These are phyloP conservation scores for Candida takata DNA, from an alignment of 805 yeast genomes.

Conservation along the genomic window DNA sequence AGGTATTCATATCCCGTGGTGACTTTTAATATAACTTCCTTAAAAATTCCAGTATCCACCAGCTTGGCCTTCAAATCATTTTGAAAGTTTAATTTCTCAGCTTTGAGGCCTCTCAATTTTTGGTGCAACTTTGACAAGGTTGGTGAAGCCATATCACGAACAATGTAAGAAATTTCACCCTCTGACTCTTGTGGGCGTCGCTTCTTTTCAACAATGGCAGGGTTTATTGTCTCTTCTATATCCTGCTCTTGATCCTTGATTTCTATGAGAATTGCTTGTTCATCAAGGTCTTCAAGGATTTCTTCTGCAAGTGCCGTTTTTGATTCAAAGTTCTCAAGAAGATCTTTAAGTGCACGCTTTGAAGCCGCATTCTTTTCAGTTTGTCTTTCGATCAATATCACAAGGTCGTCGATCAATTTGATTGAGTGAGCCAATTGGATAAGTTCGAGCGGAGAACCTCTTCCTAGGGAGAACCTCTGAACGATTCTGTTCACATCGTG, in stretches of 20 bases:
- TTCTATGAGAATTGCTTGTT: slow-evolving; percentile 24
- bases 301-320: slow-evolving; percentile 35
- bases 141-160: slow-evolving; percentile 7
- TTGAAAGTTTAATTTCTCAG: slow-evolving; percentile 4
- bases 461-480: slow-evolving; percentile 47
- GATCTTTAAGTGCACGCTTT: slow-evolving; percentile 19
- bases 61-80: slow-evolving; percentile 11
- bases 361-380: slow-evolving; percentile 22
- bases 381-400: slow-evolving; percentile 14
- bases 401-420: slow-evolving; percentile 27
- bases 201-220: slow-evolving; percentile 9
- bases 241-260: slow-evolving; percentile 20
- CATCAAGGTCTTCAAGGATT: slow-evolving; percentile 37
- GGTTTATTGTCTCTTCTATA: slow-evolving; percentile 8
- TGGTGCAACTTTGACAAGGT: slow-evolving; percentile 5
- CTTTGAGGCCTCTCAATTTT: slow-evolving; percentile 1
- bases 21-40: slow-evolving; percentile 30
- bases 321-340: slow-evolving; percentile 25
- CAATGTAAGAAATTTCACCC: slow-evolving; percentile 4
- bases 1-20: slow-evolving; percentile 40
- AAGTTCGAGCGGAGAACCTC: slow-evolving; percentile 38
- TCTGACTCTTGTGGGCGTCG: not conserved
- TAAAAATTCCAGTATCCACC: slow-evolving; percentile 20
- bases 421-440: slow-evolving; percentile 37
- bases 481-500: slow-evolving; percentile 56